Percentiles rank a stretch among this genome's conserved stretches.
Evolutionary conservation across 2,329 filamentous ascomycete genomes (phyloP).

Genomic region (Alternaria rosae): DNA sequence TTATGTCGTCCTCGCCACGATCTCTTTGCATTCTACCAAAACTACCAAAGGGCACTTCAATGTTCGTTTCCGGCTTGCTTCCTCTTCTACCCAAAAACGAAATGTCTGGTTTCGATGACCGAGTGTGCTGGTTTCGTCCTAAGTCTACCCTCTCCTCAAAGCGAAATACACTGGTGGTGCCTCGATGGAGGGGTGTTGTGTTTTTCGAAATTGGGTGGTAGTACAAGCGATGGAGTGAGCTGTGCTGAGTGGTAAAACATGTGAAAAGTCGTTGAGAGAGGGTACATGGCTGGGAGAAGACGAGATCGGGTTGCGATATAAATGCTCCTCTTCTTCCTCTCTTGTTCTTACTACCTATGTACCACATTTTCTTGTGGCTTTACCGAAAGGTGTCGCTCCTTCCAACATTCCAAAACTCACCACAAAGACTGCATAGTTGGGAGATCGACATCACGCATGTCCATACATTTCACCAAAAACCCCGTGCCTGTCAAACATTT

Average conservation of each 20-base stretch:
- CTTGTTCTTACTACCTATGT: neutral
- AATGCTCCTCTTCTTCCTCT: neutral
- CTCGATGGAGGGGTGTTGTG: neutral
- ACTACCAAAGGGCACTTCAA: too few species aligned
- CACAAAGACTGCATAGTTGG: neutral
- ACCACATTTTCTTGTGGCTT: rapidly evolving
- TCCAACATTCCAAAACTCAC: neutral
- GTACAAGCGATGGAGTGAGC: neutral
- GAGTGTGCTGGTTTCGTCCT: neutral
- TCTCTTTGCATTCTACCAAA: neutral
- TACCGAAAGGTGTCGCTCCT: neutral
- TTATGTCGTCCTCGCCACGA: neutral
- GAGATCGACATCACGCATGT: neutral
- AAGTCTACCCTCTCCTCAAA: rapidly evolving
- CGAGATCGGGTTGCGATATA: neutral
- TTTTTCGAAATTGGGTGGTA: too few species aligned
- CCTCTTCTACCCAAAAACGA: neutral
- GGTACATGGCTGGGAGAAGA: neutral
- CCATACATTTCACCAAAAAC: too few species aligned
- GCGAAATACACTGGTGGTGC: too few species aligned
- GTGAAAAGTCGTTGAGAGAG: neutral
- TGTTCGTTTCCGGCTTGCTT: neutral
- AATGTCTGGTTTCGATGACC: rapidly evolving
- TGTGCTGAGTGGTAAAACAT: neutral
- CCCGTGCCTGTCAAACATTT: too few species aligned